Evolutionary conservation across 805 yeast species (phyloP), one percentile per base, ranked within the genome.

Genomic region (Vanderwaltozyma yarrowii): DNA sequence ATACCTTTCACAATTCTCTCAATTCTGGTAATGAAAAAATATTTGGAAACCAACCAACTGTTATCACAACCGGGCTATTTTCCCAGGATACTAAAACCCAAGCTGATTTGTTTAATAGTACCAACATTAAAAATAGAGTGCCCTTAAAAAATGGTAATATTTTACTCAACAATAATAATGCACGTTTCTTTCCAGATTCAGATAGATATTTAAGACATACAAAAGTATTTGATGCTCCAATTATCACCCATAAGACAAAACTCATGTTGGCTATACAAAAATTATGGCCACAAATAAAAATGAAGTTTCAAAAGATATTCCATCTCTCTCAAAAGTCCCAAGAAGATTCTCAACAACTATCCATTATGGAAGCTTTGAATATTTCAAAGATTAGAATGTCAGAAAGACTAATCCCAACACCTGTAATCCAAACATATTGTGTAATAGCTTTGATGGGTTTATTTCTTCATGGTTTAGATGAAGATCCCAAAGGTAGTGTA

Each of bases 351-450:
- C 35, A 30, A 20, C 32, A 43, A 20, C 29, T 49, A 12, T 43
- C 54, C 2, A 41, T 50, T 15, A 36, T 51, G 17, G 56, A 50
- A 29, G 46, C 49, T 2, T 48, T 48, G 44, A 38, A 45, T 33
- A 43, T 51, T 5, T 52, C 60, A 2, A 58, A 58, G 36, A 45
- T 62, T 37, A 61, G 74, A 48, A 85, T 78, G 44, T 71, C 85
- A 1, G 76, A 76, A 43, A 68, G 73, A 17, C 59, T 85, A 28
- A 67, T 78, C 2, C 67, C 76, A 14, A 69, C 77, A 35, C 76
- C 84, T 1, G 73, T 70, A 38, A 83, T 83, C 3, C 77, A 79
- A 52, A 73, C 82, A 0, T 73, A 80, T 16, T 71, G 80, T 33
- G 68, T 82, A 2, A 55, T 80, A 12, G 61, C 84, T 2, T 68